Percentiles rank a stretch among this genome's conserved stretches.
These are phyloP conservation scores for Kuraishia hungarica DNA, from an alignment of 805 yeast species.

Conservation along the genomic window DNA sequence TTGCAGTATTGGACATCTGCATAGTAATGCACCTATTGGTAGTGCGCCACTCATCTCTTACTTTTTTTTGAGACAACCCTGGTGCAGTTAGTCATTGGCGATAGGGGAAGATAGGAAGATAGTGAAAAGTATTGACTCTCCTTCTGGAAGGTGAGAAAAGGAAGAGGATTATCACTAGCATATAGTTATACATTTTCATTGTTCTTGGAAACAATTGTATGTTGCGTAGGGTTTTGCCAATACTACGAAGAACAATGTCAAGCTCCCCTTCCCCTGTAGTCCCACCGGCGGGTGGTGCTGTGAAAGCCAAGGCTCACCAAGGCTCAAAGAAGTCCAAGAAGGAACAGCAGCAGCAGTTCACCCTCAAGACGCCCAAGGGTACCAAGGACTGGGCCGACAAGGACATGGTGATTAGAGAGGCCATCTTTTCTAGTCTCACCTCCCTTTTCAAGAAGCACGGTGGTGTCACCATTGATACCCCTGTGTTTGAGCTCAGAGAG, in stretches of 20 bases:
- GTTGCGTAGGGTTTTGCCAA: slow-evolving; percentile 1
- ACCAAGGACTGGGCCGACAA: slow-evolving; percentile 98
- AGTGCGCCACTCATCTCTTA: neutral
- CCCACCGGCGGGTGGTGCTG: neutral
- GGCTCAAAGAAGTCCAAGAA: slow-evolving; percentile 9
- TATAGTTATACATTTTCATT: neutral
- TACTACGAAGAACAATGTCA: neutral
- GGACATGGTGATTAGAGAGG: slow-evolving; percentile 93
- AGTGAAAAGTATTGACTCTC: neutral
- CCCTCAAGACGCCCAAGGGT: slow-evolving; percentile 93
- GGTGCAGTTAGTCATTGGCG: neutral
- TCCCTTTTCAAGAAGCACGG: slow-evolving; percentile 88
- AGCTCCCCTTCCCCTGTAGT: neutral
- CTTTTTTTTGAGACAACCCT: neutral
- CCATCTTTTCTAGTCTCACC: slow-evolving; percentile 67
- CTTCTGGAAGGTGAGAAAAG: too few species aligned
- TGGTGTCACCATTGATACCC: slow-evolving; percentile 97
- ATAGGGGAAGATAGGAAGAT: neutral
- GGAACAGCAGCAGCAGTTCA: slow-evolving; percentile 48
- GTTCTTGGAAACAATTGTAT: neutral
- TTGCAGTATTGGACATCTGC: neutral
- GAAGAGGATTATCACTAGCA: neutral
- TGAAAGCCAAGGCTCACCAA: neutral
- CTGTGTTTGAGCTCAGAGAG: slow-evolving; percentile 94
- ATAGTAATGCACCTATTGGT: neutral